Base-by-base conservation (phyloP, 306 rosid genomes). In the Vigna reflexopilosa region DNA sequence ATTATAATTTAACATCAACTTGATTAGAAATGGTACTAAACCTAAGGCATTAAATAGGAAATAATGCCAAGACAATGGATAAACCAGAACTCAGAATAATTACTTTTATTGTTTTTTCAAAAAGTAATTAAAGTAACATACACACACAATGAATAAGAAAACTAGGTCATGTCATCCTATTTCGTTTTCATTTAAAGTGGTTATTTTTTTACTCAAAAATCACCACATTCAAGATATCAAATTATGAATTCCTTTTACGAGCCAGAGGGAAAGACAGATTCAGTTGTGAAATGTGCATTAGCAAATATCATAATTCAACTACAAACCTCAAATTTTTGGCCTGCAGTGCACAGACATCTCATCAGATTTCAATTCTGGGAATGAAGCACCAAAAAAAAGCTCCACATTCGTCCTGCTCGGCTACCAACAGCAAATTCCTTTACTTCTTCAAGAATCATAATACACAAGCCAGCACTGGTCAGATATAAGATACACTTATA, bases 361-460 rank as follows among this genome's bases (percentile, higher is more conserved):
- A 70, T 62, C 34, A 70, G 10, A 70, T 54, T 62, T 76, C 81
- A 81, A 24, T 15, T 24, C 24, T 50, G 38, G 50, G 49, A 47
- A 67, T 58, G 8, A n/a, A 48, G 66, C 65, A 80, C 49, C 51
- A 28, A 15, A 34, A 52, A 40, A 42, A 54, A 55, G 20, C 74
- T 67, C 67, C 51, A 49, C 14, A 34, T 2, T 24, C 36, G 64
- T 64, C 65, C 36, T 22, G n/a, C 26, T 20, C 22, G 9, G 19
- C 73, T 22, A 12, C 66, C 13, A 72, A 16, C 16, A 63, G 14
- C 2, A 30, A 51, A 51, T 22, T 76, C 48, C 75, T 64, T 55
- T 11, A 55, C 75, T 67, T 3, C 75, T 67, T 3, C 67, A 58
- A 1, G 34, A 44, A 76, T 81, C 76, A 67, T 50, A 76, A 40